phyloP scores from a whole-genome alignment of 768 basidiomycete species.

The Trametes cingulata region DNA sequence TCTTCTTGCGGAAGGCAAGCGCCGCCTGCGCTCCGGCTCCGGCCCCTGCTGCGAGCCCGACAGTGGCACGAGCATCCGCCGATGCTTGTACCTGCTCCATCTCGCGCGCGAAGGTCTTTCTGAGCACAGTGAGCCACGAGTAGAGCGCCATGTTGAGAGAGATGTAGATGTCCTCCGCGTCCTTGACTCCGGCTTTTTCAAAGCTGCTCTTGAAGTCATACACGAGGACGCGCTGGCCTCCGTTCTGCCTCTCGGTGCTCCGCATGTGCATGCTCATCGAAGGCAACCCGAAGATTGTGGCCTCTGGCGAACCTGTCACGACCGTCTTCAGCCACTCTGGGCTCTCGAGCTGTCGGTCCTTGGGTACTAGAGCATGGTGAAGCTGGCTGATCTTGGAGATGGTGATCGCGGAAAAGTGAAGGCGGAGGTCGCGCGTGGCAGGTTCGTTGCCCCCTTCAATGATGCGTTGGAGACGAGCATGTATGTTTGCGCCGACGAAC shows the following conservation, averaged over 20 bases:
- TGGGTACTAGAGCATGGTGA: slow-evolving; percentile 47
- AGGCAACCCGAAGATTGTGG: slow-evolving; percentile 78
- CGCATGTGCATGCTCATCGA: slow-evolving; percentile 82
- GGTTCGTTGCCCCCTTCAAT: slow-evolving; percentile 51
- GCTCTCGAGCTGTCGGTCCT: slow-evolving; percentile 42
- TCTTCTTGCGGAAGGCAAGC: slow-evolving; percentile 10
- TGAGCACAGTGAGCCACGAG: slow-evolving; percentile 76
- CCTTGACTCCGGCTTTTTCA: slow-evolving; percentile 44
- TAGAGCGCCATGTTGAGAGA: slow-evolving; percentile 82
- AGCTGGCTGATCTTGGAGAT: slow-evolving; percentile 74
- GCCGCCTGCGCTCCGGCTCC: slow-evolving; percentile 1
- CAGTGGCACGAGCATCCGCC: slow-evolving; percentile 47
- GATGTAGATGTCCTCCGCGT: slow-evolving; percentile 79
- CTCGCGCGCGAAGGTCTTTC: slow-evolving; percentile 74
- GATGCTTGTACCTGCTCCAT: slow-evolving; percentile 71
- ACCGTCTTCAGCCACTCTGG: slow-evolving; percentile 62
- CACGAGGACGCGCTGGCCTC: slow-evolving; percentile 43
- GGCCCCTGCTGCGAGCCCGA: not conserved
- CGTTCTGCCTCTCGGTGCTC: slow-evolving; percentile 43
- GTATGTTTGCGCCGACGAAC: slow-evolving; percentile 66
- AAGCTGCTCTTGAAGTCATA: slow-evolving; percentile 79
- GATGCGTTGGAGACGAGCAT: slow-evolving; percentile 68
- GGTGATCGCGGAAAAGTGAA: slow-evolving; percentile 75
- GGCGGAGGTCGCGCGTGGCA: slow-evolving; percentile 61
- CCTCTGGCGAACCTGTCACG: slow-evolving; percentile 61